Evolutionary conservation across 495 filamentous ascomycete genomes (phyloP), one percentile per base, ranked within the genome.

Genomic region (Daldinia childiae): DNA sequence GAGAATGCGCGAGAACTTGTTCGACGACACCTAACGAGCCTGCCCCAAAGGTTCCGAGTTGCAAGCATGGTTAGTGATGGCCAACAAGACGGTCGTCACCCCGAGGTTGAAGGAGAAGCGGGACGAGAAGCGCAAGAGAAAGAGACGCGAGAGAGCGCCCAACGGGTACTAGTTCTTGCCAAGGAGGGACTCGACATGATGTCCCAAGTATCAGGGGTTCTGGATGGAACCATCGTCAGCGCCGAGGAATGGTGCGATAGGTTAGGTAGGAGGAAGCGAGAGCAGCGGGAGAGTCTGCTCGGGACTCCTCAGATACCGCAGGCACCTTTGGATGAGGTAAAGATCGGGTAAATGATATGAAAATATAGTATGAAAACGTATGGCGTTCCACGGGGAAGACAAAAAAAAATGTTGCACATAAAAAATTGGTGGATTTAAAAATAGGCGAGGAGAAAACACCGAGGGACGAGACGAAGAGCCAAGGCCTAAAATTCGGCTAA

Each of bases 101-200:
- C 79, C 11, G 78, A 83, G n/a, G 80, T 82, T 0, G 74, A 83
- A 27, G 82, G 73, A 26, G 72, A 72, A 43, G 71, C 66, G 19
- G 52, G 59, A 17, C 61, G 54, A 43, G 69, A 74, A 32, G 62
- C 48, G n/a, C 66, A 72, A 17, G 77, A 80, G 69, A 82, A 76
- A 39, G 77, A 78, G 56, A 80, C 69, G 19, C 78, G 80, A 3
- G 80, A 86, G 15, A 80, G 85, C 19, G 92, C 92, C 3, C 87
- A 91, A 65, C 81, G 89, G 15, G 93, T 93, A 36, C 73, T 97
- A 11, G 88, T 94, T 0, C 87, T 98, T 32, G 93, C 93, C 2
- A 91, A 90, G 66, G 94, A 97, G 77, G 92, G 93, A 2, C 84
- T 98, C 24, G 92, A 96, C 69, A 95, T 97, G 87, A 91, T 97